Base-by-base conservation (phyloP, 768 basidiomycete species). In the Termitomyces sp. region DNA sequence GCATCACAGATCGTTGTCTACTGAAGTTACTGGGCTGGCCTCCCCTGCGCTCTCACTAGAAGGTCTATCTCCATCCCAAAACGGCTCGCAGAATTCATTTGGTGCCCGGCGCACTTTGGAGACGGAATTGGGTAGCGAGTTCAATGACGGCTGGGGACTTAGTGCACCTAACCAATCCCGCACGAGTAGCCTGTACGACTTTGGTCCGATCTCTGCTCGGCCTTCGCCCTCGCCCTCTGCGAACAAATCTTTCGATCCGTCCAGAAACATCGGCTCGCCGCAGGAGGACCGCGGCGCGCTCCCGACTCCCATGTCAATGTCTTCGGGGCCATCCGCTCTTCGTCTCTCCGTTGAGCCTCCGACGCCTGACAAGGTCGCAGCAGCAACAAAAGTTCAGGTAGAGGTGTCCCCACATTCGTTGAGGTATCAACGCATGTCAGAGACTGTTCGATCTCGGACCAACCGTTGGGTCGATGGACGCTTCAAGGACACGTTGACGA, bases 391-490 rank as follows among this genome's bases (percentile, higher is more conserved):
- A n/a, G 56, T 54, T 20, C 58, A 55, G 22, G 49, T 22, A 1
- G 51, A 41, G 36, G 57, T 64, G 24, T 51, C 63, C 9, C 58
- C 57, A 46, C 65, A 66, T 26, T 72, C 72, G 4, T 67, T 71
- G 18, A 70, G 76, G 36, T 67, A 74, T 37, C 66, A 71, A 42
- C 71, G 71, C 24, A 79, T 80, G 69, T 72, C 80, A 18, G 69
- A 77, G 62, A 86, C 83, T 16, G 71, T 87, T 24, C 80, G 80
- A 22, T 75, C 79, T 65, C 79, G 86, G 39, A 87, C 86, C 43
- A 71, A 71, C 48, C 79, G 78, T 27, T 87, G 83, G 85, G 77
- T 76, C 37, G 80, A 83, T 62, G 79, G 80, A 24, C 76, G 85
- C 47, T 82, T 85, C 57, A 69, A 69, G 37, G 72, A 73, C 56